Evolutionary conservation across 495 filamentous ascomycete genomes (phyloP).

Genomic region (Pseudoneurospora amorphoporcata): DNA sequence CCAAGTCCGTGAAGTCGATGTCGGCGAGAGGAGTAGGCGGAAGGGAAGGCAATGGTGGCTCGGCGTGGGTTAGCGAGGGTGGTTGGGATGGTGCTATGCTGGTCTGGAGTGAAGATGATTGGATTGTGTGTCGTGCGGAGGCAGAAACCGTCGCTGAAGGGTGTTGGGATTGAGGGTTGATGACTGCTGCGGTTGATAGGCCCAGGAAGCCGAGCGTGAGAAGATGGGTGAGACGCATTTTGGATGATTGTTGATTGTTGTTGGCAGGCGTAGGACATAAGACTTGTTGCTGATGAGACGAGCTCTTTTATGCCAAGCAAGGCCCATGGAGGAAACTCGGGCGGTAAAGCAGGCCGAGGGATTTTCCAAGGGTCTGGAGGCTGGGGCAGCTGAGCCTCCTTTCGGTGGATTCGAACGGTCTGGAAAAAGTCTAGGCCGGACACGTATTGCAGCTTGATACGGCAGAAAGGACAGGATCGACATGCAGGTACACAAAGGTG

Average conservation of each 20-base stretch:
- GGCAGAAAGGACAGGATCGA: background rate
- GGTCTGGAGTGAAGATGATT: background rate
- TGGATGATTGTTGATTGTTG: background rate
- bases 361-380: background rate
- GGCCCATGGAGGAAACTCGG: background rate
- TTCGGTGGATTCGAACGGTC: background rate
- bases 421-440: background rate
- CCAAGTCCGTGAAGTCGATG: background rate
- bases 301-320: background rate
- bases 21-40: background rate
- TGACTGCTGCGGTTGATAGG: background rate
- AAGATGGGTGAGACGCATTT: background rate
- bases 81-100: accelerated
- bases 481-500: background rate
- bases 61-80: background rate
- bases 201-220: background rate
- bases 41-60: background rate
- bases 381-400: background rate
- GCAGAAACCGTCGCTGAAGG: background rate
- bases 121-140: background rate
- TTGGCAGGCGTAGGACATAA: too few species aligned
- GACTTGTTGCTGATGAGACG: background rate
- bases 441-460: background rate
- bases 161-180: background rate
- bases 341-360: background rate